Evolutionary conservation across 768 basidiomycete genomes (phyloP).

Genomic region (Ramaria sp.): DNA sequence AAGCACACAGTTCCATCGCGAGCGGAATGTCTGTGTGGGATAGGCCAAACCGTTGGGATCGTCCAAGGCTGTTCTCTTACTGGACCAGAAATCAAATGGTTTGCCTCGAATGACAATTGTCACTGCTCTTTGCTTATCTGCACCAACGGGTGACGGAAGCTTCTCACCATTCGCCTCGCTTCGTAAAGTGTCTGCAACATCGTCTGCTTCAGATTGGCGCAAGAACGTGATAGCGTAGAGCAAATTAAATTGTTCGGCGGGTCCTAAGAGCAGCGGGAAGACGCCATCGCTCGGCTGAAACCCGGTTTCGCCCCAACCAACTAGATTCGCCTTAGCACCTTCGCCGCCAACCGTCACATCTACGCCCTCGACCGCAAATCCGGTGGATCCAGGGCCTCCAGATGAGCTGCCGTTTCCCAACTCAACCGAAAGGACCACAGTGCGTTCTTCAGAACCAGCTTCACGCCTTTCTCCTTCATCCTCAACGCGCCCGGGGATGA

Average conservation of each 20-base stretch:
- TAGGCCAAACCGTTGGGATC: conserved; percentile 26
- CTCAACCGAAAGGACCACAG: conserved; percentile 85
- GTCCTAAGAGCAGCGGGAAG: conserved; percentile 66
- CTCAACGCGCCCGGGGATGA: conserved; percentile 43
- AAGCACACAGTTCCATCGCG: conserved; percentile 84
- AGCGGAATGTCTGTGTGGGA: conserved; percentile 69
- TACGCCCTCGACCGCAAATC: conserved; percentile 68
- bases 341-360: conserved; percentile 67
- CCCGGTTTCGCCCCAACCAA: conserved; percentile 37
- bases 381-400: conserved; percentile 15
- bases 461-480: conserved; percentile 42
- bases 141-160: conserved; percentile 16
- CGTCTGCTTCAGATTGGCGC: conserved; percentile 40
- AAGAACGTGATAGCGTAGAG: conserved; percentile 84
- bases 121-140: conserved; percentile 63
- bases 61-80: background rate
- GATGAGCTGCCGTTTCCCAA: conserved; percentile 55
- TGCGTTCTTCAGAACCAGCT: conserved; percentile 72
- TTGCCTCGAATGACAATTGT: conserved; percentile 70
- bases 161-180: conserved; percentile 1
- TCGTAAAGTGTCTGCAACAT: conserved; percentile 8
- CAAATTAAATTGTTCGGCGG: conserved; percentile 77
- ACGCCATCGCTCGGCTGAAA: conserved; percentile 23
- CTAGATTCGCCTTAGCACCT: conserved; percentile 37
- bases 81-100: conserved; percentile 33